phyloP scores from a whole-genome alignment of 2,329 filamentous ascomycete genomes.

The Exophiala aquamarina region DNA sequence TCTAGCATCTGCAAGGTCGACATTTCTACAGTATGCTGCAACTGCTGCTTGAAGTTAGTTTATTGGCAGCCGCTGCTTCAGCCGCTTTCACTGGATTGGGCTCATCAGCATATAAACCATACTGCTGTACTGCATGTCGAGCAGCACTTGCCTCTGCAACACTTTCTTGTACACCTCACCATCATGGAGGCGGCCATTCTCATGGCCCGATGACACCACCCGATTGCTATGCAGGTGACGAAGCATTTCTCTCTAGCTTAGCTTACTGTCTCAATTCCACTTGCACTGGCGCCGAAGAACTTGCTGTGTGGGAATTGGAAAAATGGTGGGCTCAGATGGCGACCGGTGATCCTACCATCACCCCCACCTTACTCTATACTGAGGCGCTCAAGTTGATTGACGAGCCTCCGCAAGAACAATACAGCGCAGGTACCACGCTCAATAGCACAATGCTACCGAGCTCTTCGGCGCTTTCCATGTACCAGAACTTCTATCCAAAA shows the following conservation, averaged over 20 bases:
- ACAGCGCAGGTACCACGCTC: background rate
- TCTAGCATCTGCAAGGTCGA: too few species aligned
- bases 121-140: background rate
- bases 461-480: background rate
- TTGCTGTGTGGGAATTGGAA: constrained; percentile 26
- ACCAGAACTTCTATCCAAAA: background rate
- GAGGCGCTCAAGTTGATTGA: constrained; percentile 1
- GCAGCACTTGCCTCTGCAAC: background rate
- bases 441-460: constrained; percentile 5
- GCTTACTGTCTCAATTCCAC: constrained; percentile 33
- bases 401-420: constrained; percentile 3
- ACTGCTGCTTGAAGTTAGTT: too few species aligned
- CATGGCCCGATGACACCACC: constrained; percentile 21
- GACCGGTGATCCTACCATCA: background rate
- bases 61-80: too few species aligned
- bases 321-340: constrained; percentile 7
- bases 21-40: too few species aligned
- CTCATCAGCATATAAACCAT: background rate
- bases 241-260: constrained; percentile 31
- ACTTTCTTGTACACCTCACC: background rate
- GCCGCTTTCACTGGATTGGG: background rate
- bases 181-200: background rate
- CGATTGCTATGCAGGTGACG: constrained; percentile 30
- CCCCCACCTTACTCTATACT: constrained; percentile 5
- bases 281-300: constrained; percentile 20